Conservation (phyloP, 768 basidiomycete genomes). For the Suillus sp. region DNA sequence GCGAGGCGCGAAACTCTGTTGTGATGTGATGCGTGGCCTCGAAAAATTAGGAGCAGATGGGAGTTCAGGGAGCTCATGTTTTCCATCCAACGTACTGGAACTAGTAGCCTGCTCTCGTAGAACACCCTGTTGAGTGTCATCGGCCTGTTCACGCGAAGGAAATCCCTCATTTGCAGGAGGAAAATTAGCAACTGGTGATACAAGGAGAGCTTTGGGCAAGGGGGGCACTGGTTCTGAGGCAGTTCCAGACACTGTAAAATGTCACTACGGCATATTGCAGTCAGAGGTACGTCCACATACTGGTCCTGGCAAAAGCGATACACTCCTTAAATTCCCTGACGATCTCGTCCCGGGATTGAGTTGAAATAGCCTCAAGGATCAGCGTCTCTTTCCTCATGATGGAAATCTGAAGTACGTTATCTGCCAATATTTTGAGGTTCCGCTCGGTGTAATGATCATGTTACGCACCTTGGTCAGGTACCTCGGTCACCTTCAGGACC, state of each 20-base stretch:
- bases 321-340: constrained; percentile 77
- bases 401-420: constrained; percentile 70
- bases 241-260: constrained; percentile 51
- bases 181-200: constrained; percentile 21
- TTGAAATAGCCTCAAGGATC: constrained; percentile 61
- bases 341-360: constrained; percentile 60
- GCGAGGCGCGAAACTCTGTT: constrained; percentile 13
- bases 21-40: constrained; percentile 10
- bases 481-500: constrained; percentile 73
- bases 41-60: constrained; percentile 12
- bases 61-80: neutral
- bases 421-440: constrained; percentile 42
- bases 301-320: constrained; percentile 72
- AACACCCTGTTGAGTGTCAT: neutral
- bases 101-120: constrained; percentile 1
- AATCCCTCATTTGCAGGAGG: neutral
- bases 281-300: constrained; percentile 48
- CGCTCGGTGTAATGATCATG: constrained; percentile 8
- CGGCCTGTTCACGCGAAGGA: neutral
- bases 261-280: constrained; percentile 5
- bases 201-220: constrained; percentile 47
- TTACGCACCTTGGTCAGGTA: constrained; percentile 58
- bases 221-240: constrained; percentile 71
- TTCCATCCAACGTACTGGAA: neutral
- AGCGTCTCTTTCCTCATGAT: constrained; percentile 91